Evolutionary conservation across 495 filamentous ascomycete species (phyloP).

Genomic region (Sabuloglossum arenarium): DNA sequence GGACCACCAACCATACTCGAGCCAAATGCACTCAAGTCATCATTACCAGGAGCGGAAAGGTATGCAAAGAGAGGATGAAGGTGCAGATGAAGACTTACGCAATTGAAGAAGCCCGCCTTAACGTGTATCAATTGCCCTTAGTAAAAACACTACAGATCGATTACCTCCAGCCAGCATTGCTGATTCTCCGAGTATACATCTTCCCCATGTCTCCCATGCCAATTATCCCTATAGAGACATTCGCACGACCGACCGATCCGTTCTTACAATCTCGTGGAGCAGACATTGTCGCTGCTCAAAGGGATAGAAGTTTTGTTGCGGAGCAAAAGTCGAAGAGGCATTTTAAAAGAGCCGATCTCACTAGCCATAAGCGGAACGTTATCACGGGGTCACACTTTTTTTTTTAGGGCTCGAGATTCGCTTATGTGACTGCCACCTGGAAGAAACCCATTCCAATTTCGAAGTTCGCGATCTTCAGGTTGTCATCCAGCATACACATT

Average conservation of each 20-base stretch:
- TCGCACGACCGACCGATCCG: neutral
- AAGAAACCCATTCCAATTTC: neutral
- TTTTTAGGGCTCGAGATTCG: neutral
- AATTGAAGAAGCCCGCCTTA: neutral
- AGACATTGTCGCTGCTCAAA: too few relatives aligned
- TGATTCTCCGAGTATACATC: slow-evolving; percentile 86
- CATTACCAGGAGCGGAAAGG: slow-evolving; percentile 29
- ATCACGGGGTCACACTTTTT: neutral
- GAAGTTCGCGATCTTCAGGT: neutral
- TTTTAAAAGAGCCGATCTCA: neutral
- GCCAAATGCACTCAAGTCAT: slow-evolving; percentile 99
- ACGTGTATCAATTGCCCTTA: neutral
- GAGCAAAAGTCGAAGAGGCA: neutral
- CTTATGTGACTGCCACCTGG: neutral
- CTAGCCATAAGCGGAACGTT: neutral
- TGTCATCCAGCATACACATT: neutral
- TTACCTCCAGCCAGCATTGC: slow-evolving; percentile 91
- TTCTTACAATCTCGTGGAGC: neutral
- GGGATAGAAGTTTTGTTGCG: too few relatives aligned
- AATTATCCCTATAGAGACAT: slow-evolving; percentile 64
- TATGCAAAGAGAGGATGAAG: slow-evolving; percentile 2
- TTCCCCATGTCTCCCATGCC: slow-evolving; percentile 99
- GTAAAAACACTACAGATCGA: neutral
- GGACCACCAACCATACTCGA: slow-evolving; percentile 57
- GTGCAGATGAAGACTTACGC: neutral